A percentile compares a stretch with the other conserved stretches of the same genome.
Evolutionary conservation across 1,284 basidiomycete genomes (phyloP).

Genomic region (Boletus semigastroideus): DNA sequence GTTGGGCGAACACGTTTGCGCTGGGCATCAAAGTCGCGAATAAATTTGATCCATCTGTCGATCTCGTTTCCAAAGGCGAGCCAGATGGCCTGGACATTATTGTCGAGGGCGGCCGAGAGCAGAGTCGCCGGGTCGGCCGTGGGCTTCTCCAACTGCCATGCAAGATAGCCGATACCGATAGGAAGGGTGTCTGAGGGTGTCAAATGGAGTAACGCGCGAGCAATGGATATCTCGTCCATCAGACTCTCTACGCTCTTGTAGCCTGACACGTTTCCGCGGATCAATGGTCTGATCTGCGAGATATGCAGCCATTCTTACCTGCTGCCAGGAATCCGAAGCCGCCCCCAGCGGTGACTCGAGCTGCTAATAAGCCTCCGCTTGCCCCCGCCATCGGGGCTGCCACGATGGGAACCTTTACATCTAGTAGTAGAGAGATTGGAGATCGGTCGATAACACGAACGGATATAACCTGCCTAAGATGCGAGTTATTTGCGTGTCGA

Average conservation of each 20-base stretch:
- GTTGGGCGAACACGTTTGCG: constrained; percentile 43
- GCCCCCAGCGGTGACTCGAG: constrained; percentile 59
- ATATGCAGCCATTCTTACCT: constrained; percentile 37
- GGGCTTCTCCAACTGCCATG: constrained; percentile 62
- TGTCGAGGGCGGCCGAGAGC: constrained; percentile 53
- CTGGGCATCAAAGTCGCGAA: constrained; percentile 51
- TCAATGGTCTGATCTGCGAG: background rate
- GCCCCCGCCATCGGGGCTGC: constrained; percentile 68
- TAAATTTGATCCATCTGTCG: constrained; percentile 55
- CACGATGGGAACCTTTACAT: constrained; percentile 56
- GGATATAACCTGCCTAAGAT: constrained; percentile 28
- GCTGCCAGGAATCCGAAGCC: constrained; percentile 70
- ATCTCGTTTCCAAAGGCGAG: constrained; percentile 65
- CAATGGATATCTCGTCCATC: constrained; percentile 47
- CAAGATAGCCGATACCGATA: constrained; percentile 74
- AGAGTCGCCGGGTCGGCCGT: constrained; percentile 29
- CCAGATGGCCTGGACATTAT: constrained; percentile 67
- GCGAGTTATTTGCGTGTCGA: constrained; percentile 40
- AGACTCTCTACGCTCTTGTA: constrained; percentile 45
- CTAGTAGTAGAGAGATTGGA: constrained; percentile 31
- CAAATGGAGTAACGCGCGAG: constrained; percentile 40
- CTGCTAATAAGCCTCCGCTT: constrained; percentile 61
- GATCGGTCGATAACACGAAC: background rate
- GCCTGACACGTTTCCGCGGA: constrained; percentile 35
- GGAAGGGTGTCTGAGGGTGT: constrained; percentile 41